A percentile compares a stretch with the other conserved stretches of the same genome.
Conservation (phyloP, 2,329 filamentous ascomycete genomes). For the Rachicladosporium sp. region DNA sequence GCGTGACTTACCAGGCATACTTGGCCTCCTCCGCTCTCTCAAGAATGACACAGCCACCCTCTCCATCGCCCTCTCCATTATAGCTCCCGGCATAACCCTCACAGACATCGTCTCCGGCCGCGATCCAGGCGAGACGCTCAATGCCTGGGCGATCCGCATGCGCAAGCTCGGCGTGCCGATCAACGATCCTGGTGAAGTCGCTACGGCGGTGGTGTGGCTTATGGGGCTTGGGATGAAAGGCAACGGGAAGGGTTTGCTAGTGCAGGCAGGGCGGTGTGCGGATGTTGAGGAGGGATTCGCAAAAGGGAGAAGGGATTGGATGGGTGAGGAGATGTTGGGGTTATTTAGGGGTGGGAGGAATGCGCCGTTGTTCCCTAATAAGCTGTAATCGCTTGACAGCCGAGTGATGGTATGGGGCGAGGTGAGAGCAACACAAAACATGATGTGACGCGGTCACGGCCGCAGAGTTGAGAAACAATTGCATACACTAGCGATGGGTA, state of each 20-base stretch:
- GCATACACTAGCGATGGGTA: too few relatives aligned
- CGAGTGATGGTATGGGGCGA: too few relatives aligned
- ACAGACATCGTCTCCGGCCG: slow-evolving; percentile 32
- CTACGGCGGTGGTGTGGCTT: slow-evolving; percentile 33
- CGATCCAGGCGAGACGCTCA: slow-evolving; percentile 21
- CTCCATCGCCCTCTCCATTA: slow-evolving; percentile 33
- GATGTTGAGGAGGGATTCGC: slow-evolving; percentile 37
- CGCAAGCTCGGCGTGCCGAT: slow-evolving; percentile 33
- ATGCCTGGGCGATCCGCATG: slow-evolving; percentile 34
- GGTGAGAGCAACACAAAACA: too few relatives aligned
- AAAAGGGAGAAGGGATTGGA: slow-evolving; percentile 34
- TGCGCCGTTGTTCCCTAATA: slow-evolving; percentile 21
- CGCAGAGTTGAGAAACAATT: too few relatives aligned
- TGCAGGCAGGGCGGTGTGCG: slow-evolving; percentile 31
- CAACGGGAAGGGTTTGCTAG: slow-evolving; percentile 35
- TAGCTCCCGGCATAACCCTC: slow-evolving; percentile 38
- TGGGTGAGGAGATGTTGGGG: slow-evolving; percentile 39
- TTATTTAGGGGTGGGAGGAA: slow-evolving; percentile 34
- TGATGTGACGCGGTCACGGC: too few relatives aligned
- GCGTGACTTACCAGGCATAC: slow-evolving; percentile 19
- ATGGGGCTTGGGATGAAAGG: slow-evolving; percentile 31
- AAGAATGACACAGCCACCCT: slow-evolving; percentile 37
- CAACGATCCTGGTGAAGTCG: slow-evolving; percentile 34
- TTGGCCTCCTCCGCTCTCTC: slow-evolving; percentile 37
- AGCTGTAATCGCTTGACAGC: slow-evolving; percentile 7